Base-by-base conservation (phyloP, 2,329 filamentous ascomycete species). In the Sporothrix luriei region DNA sequence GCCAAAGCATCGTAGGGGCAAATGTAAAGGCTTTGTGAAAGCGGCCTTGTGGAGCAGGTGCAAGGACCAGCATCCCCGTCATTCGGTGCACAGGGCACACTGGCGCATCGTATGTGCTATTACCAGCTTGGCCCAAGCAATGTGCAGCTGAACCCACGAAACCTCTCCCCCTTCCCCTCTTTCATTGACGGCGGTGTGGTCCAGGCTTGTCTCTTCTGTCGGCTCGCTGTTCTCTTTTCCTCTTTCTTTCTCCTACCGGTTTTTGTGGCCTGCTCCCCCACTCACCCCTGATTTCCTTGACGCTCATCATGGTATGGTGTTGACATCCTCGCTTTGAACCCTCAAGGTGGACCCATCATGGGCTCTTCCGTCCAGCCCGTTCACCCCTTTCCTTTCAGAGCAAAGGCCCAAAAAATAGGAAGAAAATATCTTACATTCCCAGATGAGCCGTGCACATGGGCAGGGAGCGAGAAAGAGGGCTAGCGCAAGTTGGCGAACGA, bases 271-370 rank as follows among this genome's bases (percentile, higher is more conserved):
- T 13, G 16, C 24, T 16, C 46, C 61, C 46, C 46, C 24, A 52
- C 64, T 19, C 64, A 66, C 64, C 64, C 49, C 64, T 66, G 64
- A 52, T 65, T 54, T 24, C 48, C 64, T 66, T 38, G 64, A 66
- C 49, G 64, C 64, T 29, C 62, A 65, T 65, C 46, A 49, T 38
- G 43, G 62, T 51, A 49, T 38, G 43, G 62, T 51, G 43, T 14
- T 54, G 64, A 49, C 49, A 66, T 54, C 38, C 62, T 66, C 48
- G 62, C 48, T 66, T 66, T 26, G 38, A 51, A n/a, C 48, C 26
- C 62, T 48, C 62, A 66, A 66, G 49, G n/a, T 33, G 64, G 64
- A 54, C n/a, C 33, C 26, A 54, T 29, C 51, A 55, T 29, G 65
- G 65, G 65, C 49, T 40, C 40, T 67, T 55, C 62, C 62, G 62